phyloP scores from a whole-genome alignment of 2,329 filamentous ascomycete species.

The Pseudocercospora cruenta region DNA sequence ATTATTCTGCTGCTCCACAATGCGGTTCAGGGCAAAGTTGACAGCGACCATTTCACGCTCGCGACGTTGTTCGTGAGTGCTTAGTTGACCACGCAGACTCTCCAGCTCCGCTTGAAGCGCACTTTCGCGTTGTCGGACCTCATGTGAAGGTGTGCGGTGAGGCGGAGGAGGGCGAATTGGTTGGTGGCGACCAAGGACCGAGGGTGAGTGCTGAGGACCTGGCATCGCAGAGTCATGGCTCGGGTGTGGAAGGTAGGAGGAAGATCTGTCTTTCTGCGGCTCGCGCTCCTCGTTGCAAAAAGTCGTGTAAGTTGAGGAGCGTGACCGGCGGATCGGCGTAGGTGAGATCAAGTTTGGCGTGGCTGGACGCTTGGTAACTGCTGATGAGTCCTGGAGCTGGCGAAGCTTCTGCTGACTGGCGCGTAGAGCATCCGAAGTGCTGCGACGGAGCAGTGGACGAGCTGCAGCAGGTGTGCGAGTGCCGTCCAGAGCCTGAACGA shows the following conservation, averaged over 20 bases:
- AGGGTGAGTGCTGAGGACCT: not conserved
- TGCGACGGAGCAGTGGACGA: slow-evolving; percentile 8
- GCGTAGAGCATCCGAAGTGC: slow-evolving; percentile 12
- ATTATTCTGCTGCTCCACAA: slow-evolving; percentile 17
- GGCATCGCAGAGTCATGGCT: not conserved
- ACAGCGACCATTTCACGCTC: slow-evolving; percentile 12
- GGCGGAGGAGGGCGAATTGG: not conserved
- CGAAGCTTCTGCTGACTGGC: slow-evolving; percentile 1
- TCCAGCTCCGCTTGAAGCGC: slow-evolving; percentile 12
- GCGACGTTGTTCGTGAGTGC: slow-evolving; percentile 7
- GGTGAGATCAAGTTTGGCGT: not conserved
- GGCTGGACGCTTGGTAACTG: not conserved
- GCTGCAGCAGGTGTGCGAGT: slow-evolving; percentile 9
- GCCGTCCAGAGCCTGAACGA: not conserved
- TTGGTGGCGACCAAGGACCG: not conserved
- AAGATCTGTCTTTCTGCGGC: slow-evolving; percentile 6
- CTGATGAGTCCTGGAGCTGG: not conserved
- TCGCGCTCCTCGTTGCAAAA: slow-evolving; percentile 2
- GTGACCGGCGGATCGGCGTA: not conserved
- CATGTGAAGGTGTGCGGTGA: not conserved
- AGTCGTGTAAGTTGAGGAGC: slow-evolving; percentile 6
- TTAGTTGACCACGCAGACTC: slow-evolving; percentile 2
- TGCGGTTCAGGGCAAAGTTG: slow-evolving; percentile 12
- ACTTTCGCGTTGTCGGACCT: slow-evolving; percentile 14
- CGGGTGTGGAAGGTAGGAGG: not conserved